Evolutionary conservation across 1,284 basidiomycete species (phyloP), one percentile per base, ranked within the genome.

Genomic region (Trichosporon inkin): DNA sequence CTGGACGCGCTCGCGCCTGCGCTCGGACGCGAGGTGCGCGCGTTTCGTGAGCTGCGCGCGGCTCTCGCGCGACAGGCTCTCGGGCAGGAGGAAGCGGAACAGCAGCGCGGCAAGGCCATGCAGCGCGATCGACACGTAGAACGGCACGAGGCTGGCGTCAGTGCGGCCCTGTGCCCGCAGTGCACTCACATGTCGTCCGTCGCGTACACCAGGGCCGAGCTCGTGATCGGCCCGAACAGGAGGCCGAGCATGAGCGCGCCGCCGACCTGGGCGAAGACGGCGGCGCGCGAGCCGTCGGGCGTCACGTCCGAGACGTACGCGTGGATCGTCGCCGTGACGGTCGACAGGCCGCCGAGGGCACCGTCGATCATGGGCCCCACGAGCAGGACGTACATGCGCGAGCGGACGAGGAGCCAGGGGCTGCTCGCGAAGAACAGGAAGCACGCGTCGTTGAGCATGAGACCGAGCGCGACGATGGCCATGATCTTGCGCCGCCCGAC

Each of bases 231-330:
- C 0, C 90, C 89, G 11, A 87, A 63, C 2, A 86, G 84, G 66
- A 90, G 83, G 16, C 91, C 90, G 56, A 88, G 41, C 75, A 79
- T 77, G 57, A 74, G 62, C 28, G 72, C 67, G 2, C 74, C 77
- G 7, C 83, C 82, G 69, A 92, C 87, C 19, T 88, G 85, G 20
- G 88, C 87, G 78, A 92, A 93, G 38, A 89, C 84, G 35, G 85
- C 84, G 0, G 90, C 86, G 52, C 90, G 84, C 19, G 89, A 90
- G 47, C 90, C 90, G 59, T 87, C 83, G 3, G 89, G 88, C 1
- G 91, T 92, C 71, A 88, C 89, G 71, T 94, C 90, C 14, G 87
- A 88, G 52, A 81, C 68, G 73, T 93, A 97, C 1, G 92, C 90
- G 34, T 89, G 86, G 40, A 86, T 85, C 0, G 88, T 86, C 2